These are phyloP conservation scores for Neofusicoccum sp. DNA, from an alignment of 2,329 filamentous ascomycete genomes.

Conservation along the genomic window DNA sequence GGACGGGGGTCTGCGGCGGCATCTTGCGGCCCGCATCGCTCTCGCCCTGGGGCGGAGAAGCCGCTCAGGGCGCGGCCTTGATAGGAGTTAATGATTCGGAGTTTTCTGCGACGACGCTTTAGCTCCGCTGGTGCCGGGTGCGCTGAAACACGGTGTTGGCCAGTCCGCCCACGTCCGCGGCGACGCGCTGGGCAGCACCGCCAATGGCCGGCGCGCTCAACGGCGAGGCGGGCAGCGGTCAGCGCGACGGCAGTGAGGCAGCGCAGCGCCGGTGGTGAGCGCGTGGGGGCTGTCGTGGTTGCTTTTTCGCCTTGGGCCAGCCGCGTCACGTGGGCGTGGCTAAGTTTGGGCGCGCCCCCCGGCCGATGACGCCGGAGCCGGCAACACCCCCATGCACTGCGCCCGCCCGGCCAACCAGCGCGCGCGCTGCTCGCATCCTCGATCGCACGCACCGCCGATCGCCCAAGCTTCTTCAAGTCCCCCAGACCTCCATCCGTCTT, in stretches of 20 bases:
- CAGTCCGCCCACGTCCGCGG: background rate
- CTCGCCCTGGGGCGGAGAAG: too few species aligned
- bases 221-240: background rate
- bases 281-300: background rate
- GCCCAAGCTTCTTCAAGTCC: slow-evolving; percentile 13
- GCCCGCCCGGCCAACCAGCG: background rate
- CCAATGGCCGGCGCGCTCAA: background rate
- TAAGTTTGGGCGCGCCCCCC: too few species aligned
- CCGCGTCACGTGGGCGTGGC: slow-evolving; percentile 3
- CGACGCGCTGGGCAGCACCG: background rate
- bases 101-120: slow-evolving; percentile 4
- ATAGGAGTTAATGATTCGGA: slow-evolving; percentile 5
- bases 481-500: slow-evolving; percentile 9
- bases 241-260: background rate
- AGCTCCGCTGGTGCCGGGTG: slow-evolving; percentile 3
- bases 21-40: too few species aligned
- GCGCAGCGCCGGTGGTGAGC: background rate
- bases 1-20: background rate
- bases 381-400: background rate
- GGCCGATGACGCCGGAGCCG: background rate
- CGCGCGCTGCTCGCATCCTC: background rate
- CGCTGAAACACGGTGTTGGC: background rate
- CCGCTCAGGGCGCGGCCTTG: background rate
- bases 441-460: slow-evolving; percentile 11
- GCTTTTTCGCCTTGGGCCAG: background rate